Evolutionary conservation across 169 alveolate species (phyloP), one percentile per base, ranked within the genome.

Genomic region (Eimeria acervulina): DNA sequence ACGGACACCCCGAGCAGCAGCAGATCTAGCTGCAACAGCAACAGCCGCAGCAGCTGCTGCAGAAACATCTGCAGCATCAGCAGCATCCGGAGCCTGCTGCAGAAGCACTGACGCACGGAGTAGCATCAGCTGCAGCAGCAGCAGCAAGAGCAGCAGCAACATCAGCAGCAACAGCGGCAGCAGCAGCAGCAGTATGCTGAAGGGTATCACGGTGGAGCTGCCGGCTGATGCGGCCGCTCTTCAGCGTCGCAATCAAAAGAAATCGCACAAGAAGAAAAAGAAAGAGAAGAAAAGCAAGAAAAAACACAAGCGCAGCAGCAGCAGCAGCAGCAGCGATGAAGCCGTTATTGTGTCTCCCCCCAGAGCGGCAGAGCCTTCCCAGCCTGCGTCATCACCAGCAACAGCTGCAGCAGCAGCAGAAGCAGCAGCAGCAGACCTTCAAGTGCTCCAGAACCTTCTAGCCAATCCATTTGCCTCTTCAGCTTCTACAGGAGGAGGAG

Each of bases 271-370:
- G 83, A 72, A 72, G 21, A 72, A 72, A 33, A 12, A 23, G 33
- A 72, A 72, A 33, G 33, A 72, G 52, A 26, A 72, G 13, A 72
- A 72, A 36, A 3, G 51, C 8, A 72, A 72, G 83, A 72, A 72
- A 36, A 72, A 72, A 33, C 44, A 72, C 8, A 31, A 38, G 13
- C 44, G 26, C 83, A 72, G 83, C 83, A 72, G 83, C 47, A 70
- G 83, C 83, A 72, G 83, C 83, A 72, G 83, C 51, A 72, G 83
- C 83, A 72, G 83, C 51, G 83, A 72, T 72, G 83, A 72, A 36
- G 83, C 83, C 8, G 83, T 72, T 12, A 33, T 72, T 72, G 83
- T 72, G 51, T 72, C 83, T 0, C 83, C 83, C 23, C 83, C 83
- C 23, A 72, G 26, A 36, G 83, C 83, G 13, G 52, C 83, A 72